Percentiles rank a stretch among this genome's conserved stretches.
These are phyloP conservation scores for Alternaria arbusti DNA, from an alignment of 2,329 filamentous ascomycete species.

Conservation along the genomic window DNA sequence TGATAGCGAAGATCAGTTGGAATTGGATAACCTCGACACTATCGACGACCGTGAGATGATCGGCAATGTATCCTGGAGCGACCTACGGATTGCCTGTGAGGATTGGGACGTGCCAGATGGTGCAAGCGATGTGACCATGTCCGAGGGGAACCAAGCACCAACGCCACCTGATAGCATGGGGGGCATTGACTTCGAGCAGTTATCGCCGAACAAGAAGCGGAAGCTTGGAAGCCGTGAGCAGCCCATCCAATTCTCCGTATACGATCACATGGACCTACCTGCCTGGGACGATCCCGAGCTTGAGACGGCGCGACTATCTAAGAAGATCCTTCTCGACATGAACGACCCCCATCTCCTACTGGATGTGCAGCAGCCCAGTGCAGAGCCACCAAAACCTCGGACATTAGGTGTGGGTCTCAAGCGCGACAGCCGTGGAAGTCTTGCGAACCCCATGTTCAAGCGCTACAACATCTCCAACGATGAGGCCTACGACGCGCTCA, in stretches of 20 bases:
- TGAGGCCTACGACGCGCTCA: constrained; percentile 91
- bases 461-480: constrained; percentile 98
- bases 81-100: constrained; percentile 83
- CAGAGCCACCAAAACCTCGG: constrained; percentile 64
- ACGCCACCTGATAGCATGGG: constrained; percentile 34
- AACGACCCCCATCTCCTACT: constrained; percentile 88
- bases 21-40: constrained; percentile 58
- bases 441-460: constrained; percentile 75
- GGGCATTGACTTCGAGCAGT: constrained; percentile 41
- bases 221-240: constrained; percentile 54
- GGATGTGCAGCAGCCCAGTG: constrained; percentile 73
- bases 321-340: constrained; percentile 81
- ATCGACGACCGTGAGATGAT: constrained; percentile 68
- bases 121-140: constrained; percentile 32
- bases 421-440: constrained; percentile 71
- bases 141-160: constrained; percentile 35
- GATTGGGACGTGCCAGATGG: constrained; percentile 74
- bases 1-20: constrained; percentile 49
- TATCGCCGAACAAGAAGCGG: constrained; percentile 65
- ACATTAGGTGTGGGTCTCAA: constrained; percentile 62
- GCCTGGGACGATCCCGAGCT: constrained; percentile 82
- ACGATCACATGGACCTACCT: constrained; percentile 54
- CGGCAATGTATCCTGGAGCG: constrained; percentile 76
- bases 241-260: constrained; percentile 42
- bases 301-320: constrained; percentile 74